Base-by-base conservation (phyloP, 768 basidiomycete species). In the Xerocomus spinulosus region DNA sequence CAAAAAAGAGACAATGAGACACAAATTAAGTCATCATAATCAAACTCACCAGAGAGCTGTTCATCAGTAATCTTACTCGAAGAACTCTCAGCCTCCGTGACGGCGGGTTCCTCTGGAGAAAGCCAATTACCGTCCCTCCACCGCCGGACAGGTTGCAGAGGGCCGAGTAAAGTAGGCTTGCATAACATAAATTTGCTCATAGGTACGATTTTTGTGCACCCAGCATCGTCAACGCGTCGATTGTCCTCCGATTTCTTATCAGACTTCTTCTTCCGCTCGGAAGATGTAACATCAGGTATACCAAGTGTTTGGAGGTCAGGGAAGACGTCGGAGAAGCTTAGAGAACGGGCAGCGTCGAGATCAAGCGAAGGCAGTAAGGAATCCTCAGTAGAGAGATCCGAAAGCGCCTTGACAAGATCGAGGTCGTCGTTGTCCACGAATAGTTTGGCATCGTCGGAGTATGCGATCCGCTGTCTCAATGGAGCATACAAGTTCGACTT, bases 101-200 rank as follows among this genome's bases (percentile, higher is more conserved):
- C 68, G 29, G 70, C 56, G 5, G 61, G 63, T 42, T 85, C 83
- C 50, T 89, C 85, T 28, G 85, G 71, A 51, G 79, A 73, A 23
- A 77, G 59, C 82, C 85, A 89, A 33, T 70, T 69, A 1, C 78
- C 85, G 39, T 80, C 71, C 51, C 76, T 79, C 73, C 82, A 85
- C 52, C 83, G 83, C 59, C 77, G 83, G 5, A 87, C 79, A 6
- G 95, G 96, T 53, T 91, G 77, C 29, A 98, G 70, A 38, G 92
- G 79, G 9, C 91, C 84, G 28, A 97, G 73, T 23, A 99, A 76
- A 2, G 92, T 85, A 2, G 92, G 91, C 62, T 87, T 89, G 29
- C 75, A 71, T 46, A 81, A 73, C 85, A 96, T 89, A 63, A 95
- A 85, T 48, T 78, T 73, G 21, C 83, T 83, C 37, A 82, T 76